Evolutionary conservation across 2,329 filamentous ascomycete species (phyloP).

Genomic region (Curvularia sp.): DNA sequence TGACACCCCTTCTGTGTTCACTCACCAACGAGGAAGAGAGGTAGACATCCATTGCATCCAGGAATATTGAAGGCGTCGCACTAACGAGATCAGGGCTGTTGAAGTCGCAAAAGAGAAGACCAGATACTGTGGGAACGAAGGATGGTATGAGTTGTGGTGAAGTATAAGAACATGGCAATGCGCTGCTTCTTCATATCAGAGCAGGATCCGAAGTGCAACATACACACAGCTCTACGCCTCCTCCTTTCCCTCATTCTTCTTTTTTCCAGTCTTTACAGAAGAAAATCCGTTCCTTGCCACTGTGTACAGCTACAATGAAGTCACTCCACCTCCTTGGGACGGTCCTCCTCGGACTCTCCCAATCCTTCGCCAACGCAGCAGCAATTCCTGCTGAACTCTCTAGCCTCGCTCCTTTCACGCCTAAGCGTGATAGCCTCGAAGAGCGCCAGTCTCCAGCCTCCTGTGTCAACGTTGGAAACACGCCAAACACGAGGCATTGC

Average conservation of each 20-base stretch:
- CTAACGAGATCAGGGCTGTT: not conserved
- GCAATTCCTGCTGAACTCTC: conserved; percentile 30
- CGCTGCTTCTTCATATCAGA: conserved; percentile 5
- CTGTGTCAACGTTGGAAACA: conserved; percentile 42
- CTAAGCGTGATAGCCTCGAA: conserved; percentile 19
- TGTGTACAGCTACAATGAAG: conserved; percentile 32
- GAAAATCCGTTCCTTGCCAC: conserved; percentile 7
- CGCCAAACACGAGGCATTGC: conserved; percentile 49
- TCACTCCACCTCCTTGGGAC: conserved; percentile 27
- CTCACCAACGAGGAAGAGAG: not conserved
- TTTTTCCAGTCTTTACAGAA: conserved; percentile 13
- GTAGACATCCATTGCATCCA: not conserved
- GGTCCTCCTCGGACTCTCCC: conserved; percentile 30
- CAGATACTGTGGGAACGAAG: not conserved
- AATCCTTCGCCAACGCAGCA: conserved; percentile 22
- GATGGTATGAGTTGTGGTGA: not conserved
- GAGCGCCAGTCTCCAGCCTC: conserved; percentile 25
- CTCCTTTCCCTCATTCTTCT: conserved; percentile 2
- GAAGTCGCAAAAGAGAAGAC: not conserved
- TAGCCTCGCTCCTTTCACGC: conserved; percentile 18
- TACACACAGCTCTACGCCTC: not conserved
- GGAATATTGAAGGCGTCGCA: conserved; percentile 2
- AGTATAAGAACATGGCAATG: conserved; percentile 6
- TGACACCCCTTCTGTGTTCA: not conserved
- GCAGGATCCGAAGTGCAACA: conserved; percentile 5